phyloP scores from a whole-genome alignment of 768 basidiomycete species.

The Lactifluus piperatus region DNA sequence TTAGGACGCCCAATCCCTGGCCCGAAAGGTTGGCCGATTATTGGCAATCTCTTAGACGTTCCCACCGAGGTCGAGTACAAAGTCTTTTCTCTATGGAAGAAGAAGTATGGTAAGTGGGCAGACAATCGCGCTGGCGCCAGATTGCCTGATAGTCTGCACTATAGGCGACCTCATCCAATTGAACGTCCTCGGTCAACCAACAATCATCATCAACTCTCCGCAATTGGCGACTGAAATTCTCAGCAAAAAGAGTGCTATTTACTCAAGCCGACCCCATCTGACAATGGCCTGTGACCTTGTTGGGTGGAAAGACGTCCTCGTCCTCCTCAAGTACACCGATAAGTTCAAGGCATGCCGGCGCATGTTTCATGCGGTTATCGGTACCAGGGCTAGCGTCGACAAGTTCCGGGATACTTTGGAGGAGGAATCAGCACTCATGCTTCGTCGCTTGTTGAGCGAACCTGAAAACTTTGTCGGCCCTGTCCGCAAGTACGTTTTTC shows the following conservation, averaged over 20 bases:
- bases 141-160: not conserved
- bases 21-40: conserved; percentile 17
- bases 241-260: conserved; percentile 24
- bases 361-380: conserved; percentile 19
- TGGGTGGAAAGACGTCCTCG: conserved; percentile 19
- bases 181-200: conserved; percentile 21
- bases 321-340: conserved; percentile 20
- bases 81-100: conserved; percentile 13
- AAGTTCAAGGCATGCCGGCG: conserved; percentile 20
- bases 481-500: conserved; percentile 19
- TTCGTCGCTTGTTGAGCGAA: conserved; percentile 15
- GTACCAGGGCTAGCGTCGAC: conserved; percentile 16
- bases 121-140: not conserved
- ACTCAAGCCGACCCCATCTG: conserved; percentile 22
- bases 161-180: conserved; percentile 23
- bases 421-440: conserved; percentile 14
- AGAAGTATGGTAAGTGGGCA: conserved; percentile 16
- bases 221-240: conserved; percentile 21
- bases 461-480: conserved; percentile 18
- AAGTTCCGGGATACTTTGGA: conserved; percentile 18
- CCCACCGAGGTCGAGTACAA: conserved; percentile 17
- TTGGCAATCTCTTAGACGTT: conserved; percentile 20
- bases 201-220: conserved; percentile 23
- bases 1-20: conserved; percentile 14
- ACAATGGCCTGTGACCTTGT: conserved; percentile 22